Conservation (phyloP, 2,329 filamentous ascomycete species). For the Fusarium devonianum region DNA sequence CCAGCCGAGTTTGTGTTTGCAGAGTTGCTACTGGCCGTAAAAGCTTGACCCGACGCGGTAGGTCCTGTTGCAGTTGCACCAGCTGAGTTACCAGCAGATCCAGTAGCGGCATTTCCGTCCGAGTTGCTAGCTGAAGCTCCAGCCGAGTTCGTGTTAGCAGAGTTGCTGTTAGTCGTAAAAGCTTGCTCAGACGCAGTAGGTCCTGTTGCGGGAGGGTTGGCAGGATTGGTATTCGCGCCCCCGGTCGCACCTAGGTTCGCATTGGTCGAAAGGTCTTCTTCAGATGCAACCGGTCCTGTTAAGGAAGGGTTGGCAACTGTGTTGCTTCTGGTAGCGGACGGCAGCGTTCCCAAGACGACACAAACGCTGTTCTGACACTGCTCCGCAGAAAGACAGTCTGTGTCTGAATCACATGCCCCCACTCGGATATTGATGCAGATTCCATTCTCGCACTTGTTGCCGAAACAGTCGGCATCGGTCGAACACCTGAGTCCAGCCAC, state of each 20-base stretch:
- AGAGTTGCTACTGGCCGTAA: too few species aligned
- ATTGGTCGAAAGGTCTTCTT: too few species aligned
- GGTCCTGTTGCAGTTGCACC: background rate
- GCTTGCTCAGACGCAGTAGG: too few species aligned
- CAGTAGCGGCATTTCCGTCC: background rate
- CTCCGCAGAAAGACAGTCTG: background rate
- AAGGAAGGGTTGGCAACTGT: too few species aligned
- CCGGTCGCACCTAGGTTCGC: too few species aligned
- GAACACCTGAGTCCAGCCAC: background rate
- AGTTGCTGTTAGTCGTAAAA: too few species aligned
- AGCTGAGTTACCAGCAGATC: background rate
- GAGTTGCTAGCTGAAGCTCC: background rate
- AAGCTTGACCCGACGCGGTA: too few species aligned
- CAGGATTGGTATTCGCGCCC: too few species aligned
- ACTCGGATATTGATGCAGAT: background rate
- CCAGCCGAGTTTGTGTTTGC: background rate
- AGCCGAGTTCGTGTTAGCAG: background rate
- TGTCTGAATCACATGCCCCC: background rate
- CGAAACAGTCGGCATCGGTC: background rate
- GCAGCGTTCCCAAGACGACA: background rate
- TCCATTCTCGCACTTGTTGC: background rate
- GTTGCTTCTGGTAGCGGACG: background rate
- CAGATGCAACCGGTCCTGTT: too few species aligned
- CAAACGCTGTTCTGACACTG: background rate
- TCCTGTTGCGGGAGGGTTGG: too few species aligned